Evolutionary conservation across 2,329 filamentous ascomycete genomes (phyloP).

Genomic region (Colletotrichum lini): DNA sequence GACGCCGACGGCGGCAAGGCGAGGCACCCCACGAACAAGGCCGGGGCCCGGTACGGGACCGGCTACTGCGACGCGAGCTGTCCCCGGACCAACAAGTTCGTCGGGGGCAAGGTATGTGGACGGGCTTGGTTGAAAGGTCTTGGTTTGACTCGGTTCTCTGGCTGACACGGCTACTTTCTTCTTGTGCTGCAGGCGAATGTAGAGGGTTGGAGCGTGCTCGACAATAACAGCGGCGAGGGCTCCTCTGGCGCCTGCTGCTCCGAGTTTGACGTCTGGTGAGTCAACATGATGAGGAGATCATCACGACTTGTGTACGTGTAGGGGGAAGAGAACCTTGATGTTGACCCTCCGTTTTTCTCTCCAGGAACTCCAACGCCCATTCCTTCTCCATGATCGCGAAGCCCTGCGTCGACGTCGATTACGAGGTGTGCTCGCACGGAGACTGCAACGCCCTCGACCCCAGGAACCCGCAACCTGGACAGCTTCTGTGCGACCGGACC

Average conservation of each 20-base stretch:
- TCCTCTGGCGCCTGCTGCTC: conserved; percentile 67
- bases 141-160: too few relatives aligned
- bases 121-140: too few relatives aligned
- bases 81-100: conserved; percentile 61
- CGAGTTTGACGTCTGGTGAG: conserved; percentile 73
- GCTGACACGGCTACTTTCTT: neutral
- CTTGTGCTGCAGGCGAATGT: conserved; percentile 50
- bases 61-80: conserved; percentile 67
- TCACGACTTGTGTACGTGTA: too few relatives aligned
- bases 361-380: conserved; percentile 66
- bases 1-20: conserved; percentile 64
- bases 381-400: conserved; percentile 52
- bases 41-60: conserved; percentile 68
- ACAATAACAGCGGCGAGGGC: conserved; percentile 65
- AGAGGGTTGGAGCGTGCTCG: conserved; percentile 63
- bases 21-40: conserved; percentile 59
- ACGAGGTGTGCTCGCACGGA: conserved; percentile 40
- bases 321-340: neutral
- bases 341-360: neutral
- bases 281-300: too few relatives aligned
- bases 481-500: conserved; percentile 73
- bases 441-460: conserved; percentile 47
- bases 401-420: conserved; percentile 14
- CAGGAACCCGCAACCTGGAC: neutral
- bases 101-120: conserved; percentile 55